Evolutionary conservation across 2,329 filamentous ascomycete genomes (phyloP), one percentile per base, ranked within the genome.

Genomic region (Neoscytalidium dimidiatum): DNA sequence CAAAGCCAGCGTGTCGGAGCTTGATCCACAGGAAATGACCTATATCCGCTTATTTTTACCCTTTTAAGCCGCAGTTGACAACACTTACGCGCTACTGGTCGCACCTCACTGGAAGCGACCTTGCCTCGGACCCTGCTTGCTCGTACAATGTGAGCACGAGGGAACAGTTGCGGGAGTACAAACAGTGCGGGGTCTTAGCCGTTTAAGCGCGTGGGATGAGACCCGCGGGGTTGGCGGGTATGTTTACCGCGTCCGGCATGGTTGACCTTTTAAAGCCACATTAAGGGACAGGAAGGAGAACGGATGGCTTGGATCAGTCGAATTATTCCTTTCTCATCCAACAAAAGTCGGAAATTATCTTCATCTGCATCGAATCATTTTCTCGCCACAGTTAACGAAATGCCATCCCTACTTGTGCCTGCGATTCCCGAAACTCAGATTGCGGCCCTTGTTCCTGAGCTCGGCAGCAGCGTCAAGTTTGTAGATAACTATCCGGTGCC

Each of bases 401-500:
- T 21, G 7, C 19, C 43, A 4, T 21, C 14, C n/a, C 9, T 11
- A 1, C 11, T 19, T 1, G 8, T 46, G 7, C 43, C 43, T 1
- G 21, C 11, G 6, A 51, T 51, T 14, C 46, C 46, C 2, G 4
- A 51, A 19, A 51, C 46, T 3, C 53, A 58, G 9, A 58, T 35
- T 11, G 53, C 33, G 13, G 53, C 53, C 23, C n/a, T 23, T 17
- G 53, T 58, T 3, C 21, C 69, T 19, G 67, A 74, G 26, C 74
- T 81, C 2, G 79, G 79, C 17, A 77, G 76, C 8, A 69, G 72
- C 6, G 77, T 81, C 26, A 75, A 80, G 53, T 79, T 80, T 65
- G 72, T 75, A 41, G 69, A 75, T 33, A 73, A 78, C 57, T 81
- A 82, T 62, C 79, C 79, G 6, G 79, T 82, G 14, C 75, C 76